Conservation (phyloP, 2,329 filamentous ascomycete species). For the Scedosporium dehoogii region DNA sequence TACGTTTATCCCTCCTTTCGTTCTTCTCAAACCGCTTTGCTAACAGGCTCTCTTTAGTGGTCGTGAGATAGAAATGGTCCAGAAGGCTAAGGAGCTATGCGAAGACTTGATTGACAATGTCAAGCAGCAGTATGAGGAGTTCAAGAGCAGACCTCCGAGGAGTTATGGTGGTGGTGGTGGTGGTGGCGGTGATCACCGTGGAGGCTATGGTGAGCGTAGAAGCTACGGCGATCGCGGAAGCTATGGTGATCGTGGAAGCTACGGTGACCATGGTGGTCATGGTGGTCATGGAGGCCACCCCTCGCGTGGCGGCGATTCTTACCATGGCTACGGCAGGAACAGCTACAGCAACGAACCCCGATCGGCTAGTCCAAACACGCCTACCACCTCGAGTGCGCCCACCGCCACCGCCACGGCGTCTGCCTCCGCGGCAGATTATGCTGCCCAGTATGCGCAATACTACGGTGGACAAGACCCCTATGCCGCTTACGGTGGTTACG, state of each 20-base stretch:
- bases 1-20: constrained; percentile 34
- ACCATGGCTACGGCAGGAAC: constrained; percentile 17
- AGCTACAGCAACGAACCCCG: constrained; percentile 1
- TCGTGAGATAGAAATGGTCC: constrained; percentile 77
- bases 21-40: constrained; percentile 9
- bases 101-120: constrained; percentile 82
- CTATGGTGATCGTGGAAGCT: constrained; percentile 12
- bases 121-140: constrained; percentile 78
- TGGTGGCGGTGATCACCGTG: constrained; percentile 20
- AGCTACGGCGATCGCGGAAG: constrained; percentile 11
- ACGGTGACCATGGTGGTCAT: constrained; percentile 13
- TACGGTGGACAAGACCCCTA: constrained; percentile 72
- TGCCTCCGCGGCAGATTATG: constrained; percentile 48
- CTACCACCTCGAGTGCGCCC: constrained; percentile 19
- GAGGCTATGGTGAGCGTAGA: constrained; percentile 20
- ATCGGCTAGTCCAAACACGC: constrained; percentile 23
- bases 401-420: constrained; percentile 6
- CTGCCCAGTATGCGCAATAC: constrained; percentile 75
- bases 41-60: constrained; percentile 47
- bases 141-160: constrained; percentile 73
- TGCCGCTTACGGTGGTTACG: constrained; percentile 82
- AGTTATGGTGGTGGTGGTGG: constrained; percentile 32
- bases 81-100: constrained; percentile 79
- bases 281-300: constrained; percentile 14
- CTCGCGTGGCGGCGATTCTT: constrained; percentile 17